These are phyloP conservation scores for Coniferiporia sulphurascens DNA, from an alignment of 1,284 basidiomycete genomes.

Conservation along the genomic window DNA sequence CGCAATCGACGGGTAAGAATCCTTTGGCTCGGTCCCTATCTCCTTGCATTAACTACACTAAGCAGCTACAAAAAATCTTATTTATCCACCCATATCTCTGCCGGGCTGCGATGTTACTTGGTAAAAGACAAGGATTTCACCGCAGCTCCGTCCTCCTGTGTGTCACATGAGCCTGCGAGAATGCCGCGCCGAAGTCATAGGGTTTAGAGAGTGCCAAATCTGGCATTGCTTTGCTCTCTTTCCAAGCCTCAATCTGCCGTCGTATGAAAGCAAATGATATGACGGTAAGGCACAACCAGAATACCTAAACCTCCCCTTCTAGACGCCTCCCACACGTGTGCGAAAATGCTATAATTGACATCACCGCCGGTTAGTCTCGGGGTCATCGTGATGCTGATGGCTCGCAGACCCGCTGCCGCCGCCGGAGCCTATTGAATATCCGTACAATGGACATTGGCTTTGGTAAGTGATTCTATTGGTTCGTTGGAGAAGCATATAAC, in stretches of 20 bases:
- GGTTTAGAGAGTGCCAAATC: too few relatives aligned
- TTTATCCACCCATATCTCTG: neutral
- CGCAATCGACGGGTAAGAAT: neutral
- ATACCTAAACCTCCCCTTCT: neutral
- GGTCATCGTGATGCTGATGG: neutral
- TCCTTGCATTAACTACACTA: neutral
- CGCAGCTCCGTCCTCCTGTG: too few relatives aligned
- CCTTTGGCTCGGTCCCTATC: neutral
- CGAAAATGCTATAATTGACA: neutral
- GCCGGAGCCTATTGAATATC: too few relatives aligned
- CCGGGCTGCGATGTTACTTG: neutral
- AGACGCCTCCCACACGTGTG: neutral
- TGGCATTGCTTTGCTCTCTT: too few relatives aligned
- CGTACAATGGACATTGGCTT: too few relatives aligned
- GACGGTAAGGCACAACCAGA: neutral
- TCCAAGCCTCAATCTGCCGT: too few relatives aligned
- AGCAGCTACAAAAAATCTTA: neutral
- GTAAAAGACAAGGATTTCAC: too few relatives aligned
- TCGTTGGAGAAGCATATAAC: too few relatives aligned
- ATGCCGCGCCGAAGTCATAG: too few relatives aligned
- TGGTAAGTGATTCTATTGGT: too few relatives aligned
- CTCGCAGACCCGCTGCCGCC: neutral
- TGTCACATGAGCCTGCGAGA: too few relatives aligned
- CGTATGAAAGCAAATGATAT: too few relatives aligned
- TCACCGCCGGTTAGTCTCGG: neutral